Evolutionary conservation across 305 asterid species (phyloP).

Genomic region (Fraxinus angustifolia): DNA sequence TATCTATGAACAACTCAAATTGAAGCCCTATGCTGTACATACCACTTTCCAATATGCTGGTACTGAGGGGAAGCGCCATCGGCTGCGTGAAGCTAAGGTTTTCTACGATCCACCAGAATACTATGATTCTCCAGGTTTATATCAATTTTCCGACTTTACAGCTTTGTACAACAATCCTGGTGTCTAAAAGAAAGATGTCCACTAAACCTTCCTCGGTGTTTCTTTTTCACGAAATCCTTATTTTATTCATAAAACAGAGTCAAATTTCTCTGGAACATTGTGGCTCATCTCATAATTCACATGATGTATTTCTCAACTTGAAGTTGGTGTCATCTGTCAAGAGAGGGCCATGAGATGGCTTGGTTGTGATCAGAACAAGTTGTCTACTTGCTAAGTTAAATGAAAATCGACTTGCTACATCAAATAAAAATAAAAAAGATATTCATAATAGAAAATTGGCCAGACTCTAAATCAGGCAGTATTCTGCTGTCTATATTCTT

Average conservation of each 20-base stretch:
- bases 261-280: neutral
- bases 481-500: slow-evolving; percentile 5
- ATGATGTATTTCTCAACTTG: neutral
- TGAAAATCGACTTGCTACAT: neutral
- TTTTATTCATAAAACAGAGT: neutral
- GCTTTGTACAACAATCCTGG: neutral
- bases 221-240: neutral
- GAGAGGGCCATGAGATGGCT: neutral
- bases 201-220: neutral
- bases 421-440: neutral
- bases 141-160: slow-evolving; percentile 11
- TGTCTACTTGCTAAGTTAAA: neutral
- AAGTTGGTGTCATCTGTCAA: neutral
- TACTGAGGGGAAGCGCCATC: slow-evolving; percentile 96
- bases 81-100: slow-evolving; percentile 91
- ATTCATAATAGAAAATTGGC: neutral
- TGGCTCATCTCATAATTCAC: slow-evolving; percentile 1
- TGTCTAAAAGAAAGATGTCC: neutral
- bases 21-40: slow-evolving; percentile 93
- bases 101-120: slow-evolving; percentile 90
- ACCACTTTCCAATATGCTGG: slow-evolving; percentile 97
- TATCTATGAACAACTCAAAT: slow-evolving; percentile 75
- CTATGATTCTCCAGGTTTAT: slow-evolving; percentile 75
- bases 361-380: neutral
- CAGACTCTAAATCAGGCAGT: neutral